These are phyloP conservation scores for Ceratobasidium sp. DNA, from an alignment of 1,284 basidiomycete genomes.

Conservation along the genomic window DNA sequence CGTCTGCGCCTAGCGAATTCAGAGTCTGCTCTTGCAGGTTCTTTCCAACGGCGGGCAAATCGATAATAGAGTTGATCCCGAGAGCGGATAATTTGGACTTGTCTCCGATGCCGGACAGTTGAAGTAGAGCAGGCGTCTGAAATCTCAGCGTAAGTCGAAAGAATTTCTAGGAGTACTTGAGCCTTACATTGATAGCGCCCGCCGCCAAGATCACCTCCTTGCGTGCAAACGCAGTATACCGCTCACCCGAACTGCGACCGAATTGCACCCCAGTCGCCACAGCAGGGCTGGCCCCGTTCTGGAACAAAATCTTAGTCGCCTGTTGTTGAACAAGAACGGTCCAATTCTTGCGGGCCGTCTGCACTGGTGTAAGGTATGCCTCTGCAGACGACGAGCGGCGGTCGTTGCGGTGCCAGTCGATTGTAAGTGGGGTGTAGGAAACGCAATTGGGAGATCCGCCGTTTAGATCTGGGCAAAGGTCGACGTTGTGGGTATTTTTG, in stretches of 20 bases:
- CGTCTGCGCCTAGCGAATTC: conserved; percentile 42
- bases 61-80: conserved; percentile 24
- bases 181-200: conserved; percentile 26
- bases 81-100: conserved; percentile 20
- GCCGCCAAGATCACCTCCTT: conserved; percentile 48
- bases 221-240: conserved; percentile 24
- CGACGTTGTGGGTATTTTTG: conserved; percentile 51
- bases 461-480: conserved; percentile 65
- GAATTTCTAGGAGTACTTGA: background rate
- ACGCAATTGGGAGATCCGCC: conserved; percentile 71
- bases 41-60: conserved; percentile 42
- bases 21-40: conserved; percentile 46
- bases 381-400: conserved; percentile 60
- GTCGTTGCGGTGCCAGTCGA: conserved; percentile 57
- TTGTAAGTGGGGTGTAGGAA: conserved; percentile 63
- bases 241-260: conserved; percentile 1
- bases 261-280: conserved; percentile 45
- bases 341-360: conserved; percentile 56
- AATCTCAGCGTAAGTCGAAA: background rate
- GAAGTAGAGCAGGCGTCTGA: conserved; percentile 29
- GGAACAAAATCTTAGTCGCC: conserved; percentile 55
- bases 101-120: conserved; percentile 42
- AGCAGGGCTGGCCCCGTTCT: conserved; percentile 18
- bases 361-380: conserved; percentile 62
- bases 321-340: conserved; percentile 58